Evolutionary conservation across 495 filamentous ascomycete genomes (phyloP).

Genomic region (Hypoxylon trugodes): DNA sequence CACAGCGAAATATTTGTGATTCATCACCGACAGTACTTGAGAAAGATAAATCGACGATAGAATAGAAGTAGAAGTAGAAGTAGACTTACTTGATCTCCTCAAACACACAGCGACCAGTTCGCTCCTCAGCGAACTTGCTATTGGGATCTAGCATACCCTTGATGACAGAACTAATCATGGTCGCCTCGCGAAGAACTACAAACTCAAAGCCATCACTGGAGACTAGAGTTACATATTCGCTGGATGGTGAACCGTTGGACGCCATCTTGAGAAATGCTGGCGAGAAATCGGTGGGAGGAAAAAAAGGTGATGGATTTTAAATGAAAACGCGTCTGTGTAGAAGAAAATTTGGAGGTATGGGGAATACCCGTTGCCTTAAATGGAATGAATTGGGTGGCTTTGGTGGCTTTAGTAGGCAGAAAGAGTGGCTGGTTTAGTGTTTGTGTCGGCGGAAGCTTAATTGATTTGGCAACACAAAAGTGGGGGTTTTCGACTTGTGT

Average conservation of each 20-base stretch:
- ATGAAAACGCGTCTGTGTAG: neutral
- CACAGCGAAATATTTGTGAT: conserved; percentile 49
- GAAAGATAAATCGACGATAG: neutral
- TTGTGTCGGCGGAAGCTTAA: too few relatives aligned
- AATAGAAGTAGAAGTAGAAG: neutral
- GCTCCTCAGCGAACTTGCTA: conserved; percentile 79
- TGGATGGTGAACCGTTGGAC: conserved; percentile 28
- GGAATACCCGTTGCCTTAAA: too few relatives aligned
- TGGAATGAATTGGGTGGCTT: too few relatives aligned
- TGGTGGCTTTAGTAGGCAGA: conserved; percentile 5
- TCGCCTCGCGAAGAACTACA: conserved; percentile 78
- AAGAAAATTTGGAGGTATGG: conserved; percentile 5
- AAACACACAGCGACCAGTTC: conserved; percentile 70
- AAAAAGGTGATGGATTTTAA: too few relatives aligned
- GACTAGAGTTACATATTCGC: conserved; percentile 84
- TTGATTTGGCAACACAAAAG: conserved; percentile 4
- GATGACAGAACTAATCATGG: conserved; percentile 78
- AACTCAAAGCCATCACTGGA: conserved; percentile 91
- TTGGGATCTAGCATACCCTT: conserved; percentile 83
- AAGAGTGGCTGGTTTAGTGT: neutral
- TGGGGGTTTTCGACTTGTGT: conserved; percentile 17
- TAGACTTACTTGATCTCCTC: conserved; percentile 74
- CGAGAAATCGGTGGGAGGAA: too few relatives aligned
- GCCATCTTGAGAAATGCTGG: conserved; percentile 26
- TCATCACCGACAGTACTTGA: conserved; percentile 49